These are phyloP conservation scores for Babesia sp. DNA, from an alignment of 169 alveolate species.

Conservation along the genomic window DNA sequence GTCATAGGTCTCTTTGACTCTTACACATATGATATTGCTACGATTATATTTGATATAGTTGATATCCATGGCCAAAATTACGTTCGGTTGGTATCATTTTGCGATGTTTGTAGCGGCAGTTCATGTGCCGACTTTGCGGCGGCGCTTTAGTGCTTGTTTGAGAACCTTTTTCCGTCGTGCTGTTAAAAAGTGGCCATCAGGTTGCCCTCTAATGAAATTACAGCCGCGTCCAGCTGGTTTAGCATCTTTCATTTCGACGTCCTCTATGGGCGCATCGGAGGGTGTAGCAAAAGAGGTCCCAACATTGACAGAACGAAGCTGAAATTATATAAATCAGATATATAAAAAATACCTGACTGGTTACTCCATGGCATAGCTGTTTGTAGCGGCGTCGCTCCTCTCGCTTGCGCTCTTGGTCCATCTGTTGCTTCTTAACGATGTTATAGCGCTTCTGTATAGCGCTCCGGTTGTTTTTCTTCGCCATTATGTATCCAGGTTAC, in stretches of 20 bases:
- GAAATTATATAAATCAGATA: neutral
- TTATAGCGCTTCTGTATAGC: slow-evolving; percentile 44
- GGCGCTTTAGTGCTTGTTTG: slow-evolving; percentile 45
- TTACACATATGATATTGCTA: too few species aligned
- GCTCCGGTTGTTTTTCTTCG: slow-evolving; percentile 41
- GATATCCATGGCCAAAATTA: too few species aligned
- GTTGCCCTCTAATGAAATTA: slow-evolving; percentile 31
- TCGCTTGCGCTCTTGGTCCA: slow-evolving; percentile 32
- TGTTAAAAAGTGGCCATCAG: slow-evolving; percentile 16
- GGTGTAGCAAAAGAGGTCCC: neutral
- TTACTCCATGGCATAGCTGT: slow-evolving; percentile 25
- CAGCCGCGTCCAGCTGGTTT: slow-evolving; percentile 22
- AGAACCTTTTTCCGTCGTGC: slow-evolving; percentile 60
- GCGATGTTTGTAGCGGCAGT: too few species aligned
- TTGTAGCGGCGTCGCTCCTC: slow-evolving; percentile 32
- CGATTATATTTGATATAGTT: too few species aligned
- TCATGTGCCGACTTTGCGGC: slow-evolving; percentile 33
- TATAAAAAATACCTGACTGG: slow-evolving; percentile 20
- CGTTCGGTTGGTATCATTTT: too few species aligned
- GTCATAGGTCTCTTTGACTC: too few species aligned
- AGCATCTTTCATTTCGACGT: slow-evolving; percentile 31
- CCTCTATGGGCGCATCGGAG: neutral
- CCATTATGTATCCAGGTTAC: slow-evolving; percentile 22
- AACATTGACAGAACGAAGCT: slow-evolving; percentile 3
- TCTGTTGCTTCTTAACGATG: slow-evolving; percentile 43